phyloP scores from a whole-genome alignment of 495 filamentous ascomycete genomes.

The Penicillium lagena region DNA sequence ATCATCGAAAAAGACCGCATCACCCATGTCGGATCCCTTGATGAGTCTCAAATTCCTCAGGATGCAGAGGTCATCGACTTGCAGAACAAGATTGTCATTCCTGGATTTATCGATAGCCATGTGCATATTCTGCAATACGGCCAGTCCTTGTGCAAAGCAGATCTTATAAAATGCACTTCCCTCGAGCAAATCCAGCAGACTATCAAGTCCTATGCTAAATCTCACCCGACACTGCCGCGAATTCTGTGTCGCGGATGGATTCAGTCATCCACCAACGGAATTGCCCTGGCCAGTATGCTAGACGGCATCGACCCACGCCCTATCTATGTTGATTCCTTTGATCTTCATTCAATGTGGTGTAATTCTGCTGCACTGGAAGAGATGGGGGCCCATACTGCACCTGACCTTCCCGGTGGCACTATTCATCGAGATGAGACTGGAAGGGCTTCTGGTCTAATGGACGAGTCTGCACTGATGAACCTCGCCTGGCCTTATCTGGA shows the following conservation, averaged over 20 bases:
- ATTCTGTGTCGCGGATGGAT: slow-evolving; percentile 57
- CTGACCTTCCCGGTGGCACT: slow-evolving; percentile 49
- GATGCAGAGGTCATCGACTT: slow-evolving; percentile 37
- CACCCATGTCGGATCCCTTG: slow-evolving; percentile 33
- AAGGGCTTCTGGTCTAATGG: slow-evolving; percentile 47
- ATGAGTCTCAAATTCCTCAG: slow-evolving; percentile 22
- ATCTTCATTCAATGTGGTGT: slow-evolving; percentile 59
- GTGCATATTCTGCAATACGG: slow-evolving; percentile 58
- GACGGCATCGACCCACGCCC: slow-evolving; percentile 48
- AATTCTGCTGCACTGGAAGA: slow-evolving; percentile 49
- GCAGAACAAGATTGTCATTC: slow-evolving; percentile 42
- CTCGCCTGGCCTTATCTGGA: slow-evolving; percentile 56
- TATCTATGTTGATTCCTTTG: slow-evolving; percentile 56
- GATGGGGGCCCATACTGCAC: slow-evolving; percentile 38
- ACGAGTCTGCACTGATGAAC: slow-evolving; percentile 49
- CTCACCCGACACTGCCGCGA: slow-evolving; percentile 41
- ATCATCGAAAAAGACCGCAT: slow-evolving; percentile 30
- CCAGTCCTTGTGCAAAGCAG: slow-evolving; percentile 50
- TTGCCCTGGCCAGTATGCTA: slow-evolving; percentile 46
- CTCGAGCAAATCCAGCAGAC: slow-evolving; percentile 46
- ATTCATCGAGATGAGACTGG: slow-evolving; percentile 50
- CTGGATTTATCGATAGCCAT: slow-evolving; percentile 61
- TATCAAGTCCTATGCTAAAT: slow-evolving; percentile 43
- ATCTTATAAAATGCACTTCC: slow-evolving; percentile 46
- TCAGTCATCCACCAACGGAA: slow-evolving; percentile 47